Evolutionary conservation across 331 rosid genomes (phyloP).

Genomic region (Telfairia occidentalis): DNA sequence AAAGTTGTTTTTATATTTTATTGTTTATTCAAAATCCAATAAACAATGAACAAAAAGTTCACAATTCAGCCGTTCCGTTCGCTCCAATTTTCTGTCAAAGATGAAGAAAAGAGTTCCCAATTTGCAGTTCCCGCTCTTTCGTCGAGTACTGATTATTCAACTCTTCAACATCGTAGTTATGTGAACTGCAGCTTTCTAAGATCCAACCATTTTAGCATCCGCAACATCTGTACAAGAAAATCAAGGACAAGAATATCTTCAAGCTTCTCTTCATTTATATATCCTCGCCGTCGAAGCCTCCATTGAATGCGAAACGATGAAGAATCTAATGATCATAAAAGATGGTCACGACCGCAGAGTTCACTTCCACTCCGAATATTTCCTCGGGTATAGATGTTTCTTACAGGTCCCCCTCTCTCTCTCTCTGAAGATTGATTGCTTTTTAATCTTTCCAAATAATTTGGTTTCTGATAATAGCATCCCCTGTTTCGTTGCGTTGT

Average conservation of each 20-base stretch:
- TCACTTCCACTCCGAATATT: slow-evolving; percentile 20
- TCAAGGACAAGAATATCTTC: background rate
- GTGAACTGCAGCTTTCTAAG: background rate
- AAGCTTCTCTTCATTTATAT: background rate
- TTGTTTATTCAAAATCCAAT: too few relatives aligned
- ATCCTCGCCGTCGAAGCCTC: slow-evolving; percentile 5
- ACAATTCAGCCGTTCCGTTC: background rate
- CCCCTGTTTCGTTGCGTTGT: background rate
- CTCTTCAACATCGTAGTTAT: background rate
- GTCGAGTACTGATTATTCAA: background rate
- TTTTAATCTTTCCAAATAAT: background rate
- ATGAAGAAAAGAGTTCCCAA: background rate
- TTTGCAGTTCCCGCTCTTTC: background rate
- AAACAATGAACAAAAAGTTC: background rate
- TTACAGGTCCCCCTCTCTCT: slow-evolving; percentile 46
- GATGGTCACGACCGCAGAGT: slow-evolving; percentile 24
- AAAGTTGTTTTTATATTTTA: too few relatives aligned
- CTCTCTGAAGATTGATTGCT: background rate
- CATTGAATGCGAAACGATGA: slow-evolving; percentile 24
- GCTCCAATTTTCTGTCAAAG: background rate
- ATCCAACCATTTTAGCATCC: background rate
- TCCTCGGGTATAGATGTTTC: slow-evolving; percentile 47
- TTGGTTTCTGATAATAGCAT: background rate
- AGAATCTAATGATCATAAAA: slow-evolving; percentile 21
- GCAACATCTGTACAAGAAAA: background rate